Conservation (phyloP, 2,329 filamentous ascomycete genomes). For the Colletotrichum sp. region DNA sequence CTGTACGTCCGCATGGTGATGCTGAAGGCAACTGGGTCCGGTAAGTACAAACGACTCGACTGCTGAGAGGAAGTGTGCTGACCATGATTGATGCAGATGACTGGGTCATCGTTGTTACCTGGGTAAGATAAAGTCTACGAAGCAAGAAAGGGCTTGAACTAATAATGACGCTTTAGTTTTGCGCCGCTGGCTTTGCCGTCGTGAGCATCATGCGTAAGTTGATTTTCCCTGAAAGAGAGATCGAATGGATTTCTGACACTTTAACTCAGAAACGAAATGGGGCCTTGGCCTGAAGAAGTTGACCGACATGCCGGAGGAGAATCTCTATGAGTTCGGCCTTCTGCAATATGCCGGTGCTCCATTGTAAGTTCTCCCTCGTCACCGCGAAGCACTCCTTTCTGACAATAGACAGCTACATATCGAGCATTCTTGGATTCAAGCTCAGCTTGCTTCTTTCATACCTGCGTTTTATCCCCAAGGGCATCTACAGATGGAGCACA, state of each 20-base stretch:
- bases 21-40: constrained; percentile 37
- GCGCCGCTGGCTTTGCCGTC: constrained; percentile 38
- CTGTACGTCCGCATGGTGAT: constrained; percentile 38
- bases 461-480: constrained; percentile 47
- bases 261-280: constrained; percentile 44
- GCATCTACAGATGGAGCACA: constrained; percentile 36
- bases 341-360: constrained; percentile 47
- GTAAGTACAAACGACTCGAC: constrained; percentile 26
- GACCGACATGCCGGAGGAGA: constrained; percentile 40
- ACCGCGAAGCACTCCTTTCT: rapidly evolving
- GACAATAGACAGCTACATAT: constrained; percentile 37
- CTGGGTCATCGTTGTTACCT: constrained; percentile 24
- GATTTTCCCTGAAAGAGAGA: background rate
- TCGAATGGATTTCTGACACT: background rate
- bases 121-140: constrained; percentile 25
- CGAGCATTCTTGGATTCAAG: constrained; percentile 51
- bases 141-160: background rate
- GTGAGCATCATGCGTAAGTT: constrained; percentile 40
- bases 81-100: constrained; percentile 10
- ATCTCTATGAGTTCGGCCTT: constrained; percentile 43
- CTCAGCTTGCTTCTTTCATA: constrained; percentile 49
- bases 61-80: background rate
- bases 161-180: constrained; percentile 24
- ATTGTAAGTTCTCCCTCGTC: constrained; percentile 32
- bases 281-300: constrained; percentile 41